Percentiles rank a stretch among this genome's conserved stretches.
Evolutionary conservation across 2,329 filamentous ascomycete species (phyloP).

Genomic region (Fusarium anguioides): DNA sequence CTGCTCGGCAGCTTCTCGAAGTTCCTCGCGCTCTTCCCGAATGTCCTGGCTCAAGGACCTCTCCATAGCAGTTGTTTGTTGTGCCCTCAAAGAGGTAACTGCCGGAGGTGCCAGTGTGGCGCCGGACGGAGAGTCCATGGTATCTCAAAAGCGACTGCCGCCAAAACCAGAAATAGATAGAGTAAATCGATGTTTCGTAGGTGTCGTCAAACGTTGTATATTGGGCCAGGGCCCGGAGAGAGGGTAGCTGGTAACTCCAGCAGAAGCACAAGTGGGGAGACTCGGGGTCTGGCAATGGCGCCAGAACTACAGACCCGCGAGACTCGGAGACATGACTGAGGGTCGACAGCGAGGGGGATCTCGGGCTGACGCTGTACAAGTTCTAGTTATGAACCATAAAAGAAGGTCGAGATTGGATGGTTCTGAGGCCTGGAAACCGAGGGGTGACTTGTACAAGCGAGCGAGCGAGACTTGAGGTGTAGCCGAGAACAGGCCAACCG

Average conservation of each 20-base stretch:
- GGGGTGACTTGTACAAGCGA: conserved; percentile 8
- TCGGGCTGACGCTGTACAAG: conserved; percentile 41
- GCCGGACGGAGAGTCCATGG: conserved; percentile 54
- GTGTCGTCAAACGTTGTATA: conserved; percentile 27
- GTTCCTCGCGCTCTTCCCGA: conserved; percentile 89
- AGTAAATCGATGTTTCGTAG: conserved; percentile 30
- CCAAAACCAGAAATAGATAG: conserved; percentile 7
- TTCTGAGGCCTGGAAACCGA: conserved; percentile 22
- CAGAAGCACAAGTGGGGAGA: conserved; percentile 44
- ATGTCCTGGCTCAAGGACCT: conserved; percentile 87
- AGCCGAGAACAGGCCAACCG: conserved; percentile 30
- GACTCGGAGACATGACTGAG: conserved; percentile 60
- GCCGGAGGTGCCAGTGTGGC: conserved; percentile 62
- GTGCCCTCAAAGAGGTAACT: conserved; percentile 63
- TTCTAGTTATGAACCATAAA: conserved; percentile 14
- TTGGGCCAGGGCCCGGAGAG: conserved; percentile 28
- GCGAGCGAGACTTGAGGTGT: conserved; percentile 15
- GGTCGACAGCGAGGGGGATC: conserved; percentile 45
- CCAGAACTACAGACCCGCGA: conserved; percentile 60
- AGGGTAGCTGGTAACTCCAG: conserved; percentile 30
- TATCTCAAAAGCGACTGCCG: conserved; percentile 16
- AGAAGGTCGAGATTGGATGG: conserved; percentile 6
- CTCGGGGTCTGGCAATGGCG: conserved; percentile 57
- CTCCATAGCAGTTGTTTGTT: conserved; percentile 65
- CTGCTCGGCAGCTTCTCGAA: conserved; percentile 95